These are phyloP conservation scores for Trichoderma asperellum DNA, from an alignment of 2,329 filamentous ascomycete genomes.

Conservation along the genomic window DNA sequence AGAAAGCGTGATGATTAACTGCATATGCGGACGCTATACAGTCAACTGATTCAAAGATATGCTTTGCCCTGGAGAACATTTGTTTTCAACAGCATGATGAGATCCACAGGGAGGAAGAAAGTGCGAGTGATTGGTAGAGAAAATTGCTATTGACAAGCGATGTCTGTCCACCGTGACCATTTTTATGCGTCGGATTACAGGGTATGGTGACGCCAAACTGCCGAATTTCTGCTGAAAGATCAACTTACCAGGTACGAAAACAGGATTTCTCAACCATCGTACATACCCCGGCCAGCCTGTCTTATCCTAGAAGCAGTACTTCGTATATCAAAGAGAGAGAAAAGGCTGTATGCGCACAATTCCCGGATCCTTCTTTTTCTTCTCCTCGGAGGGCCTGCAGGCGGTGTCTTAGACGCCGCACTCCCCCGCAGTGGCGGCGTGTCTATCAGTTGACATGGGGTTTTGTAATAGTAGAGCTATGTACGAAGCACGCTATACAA, in stretches of 20 bases:
- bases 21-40: neutral
- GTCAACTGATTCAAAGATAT: neutral
- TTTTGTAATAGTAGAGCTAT: neutral
- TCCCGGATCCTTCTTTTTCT: neutral
- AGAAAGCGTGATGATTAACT: neutral
- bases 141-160: neutral
- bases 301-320: neutral
- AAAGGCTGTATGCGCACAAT: neutral
- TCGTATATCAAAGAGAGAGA: neutral
- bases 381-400: neutral
- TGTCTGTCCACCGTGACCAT: neutral
- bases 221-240: neutral
- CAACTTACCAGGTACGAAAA: neutral
- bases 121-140: neutral
- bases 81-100: neutral
- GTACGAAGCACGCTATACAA: neutral
- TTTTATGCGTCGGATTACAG: conserved; percentile 9
- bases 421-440: neutral
- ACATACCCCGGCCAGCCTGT: neutral
- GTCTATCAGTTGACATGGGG: neutral
- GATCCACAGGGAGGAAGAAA: neutral
- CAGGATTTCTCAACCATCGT: conserved; percentile 8
- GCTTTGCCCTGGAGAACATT: neutral
- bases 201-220: conserved; percentile 10
- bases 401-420: neutral